Evolutionary conservation across 306 rosid species (phyloP), one percentile per base, ranked within the genome.

Genomic region (Inga laurina): DNA sequence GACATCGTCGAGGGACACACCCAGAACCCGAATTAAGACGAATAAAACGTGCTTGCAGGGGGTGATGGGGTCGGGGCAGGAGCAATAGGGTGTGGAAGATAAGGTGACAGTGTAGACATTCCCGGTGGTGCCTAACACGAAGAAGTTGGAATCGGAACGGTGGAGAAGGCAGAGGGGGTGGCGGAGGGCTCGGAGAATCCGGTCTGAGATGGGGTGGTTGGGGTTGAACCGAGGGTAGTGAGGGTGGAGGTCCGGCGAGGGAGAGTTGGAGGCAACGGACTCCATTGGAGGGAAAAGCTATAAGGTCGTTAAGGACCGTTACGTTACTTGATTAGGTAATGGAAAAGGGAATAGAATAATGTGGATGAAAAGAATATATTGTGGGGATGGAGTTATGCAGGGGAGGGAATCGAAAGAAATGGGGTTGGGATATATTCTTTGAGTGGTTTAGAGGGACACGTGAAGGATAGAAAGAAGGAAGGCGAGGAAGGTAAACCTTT

Each of bases 1-100:
- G 11, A 48, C 45, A 16, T 90, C 97, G 1, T 91, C 91, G 0
- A 81, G 88, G 51, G 95, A 75, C 2, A 91, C 82, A 0, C 98
- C 97, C 15, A 97, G 22, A 1, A 87, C 99, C 22, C 91, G 88
- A 35, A 97, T 89, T 10, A 90, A 74, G 5, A 97, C 91, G 24
- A 97, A 97, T 13, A 94, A 85, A 18, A 94, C 85, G 90, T 94
- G 99, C 69, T 97, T 97, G 91, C 99, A 97, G 0, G 99, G 98
- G 0, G 87, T 86, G 13, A 90, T 79, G 2, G 85, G 97, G 79
- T 94, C 97, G 0, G 99, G 98, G 88, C 99, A 97, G 9, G 93
- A 87, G 92, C 99, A 97, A 0, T 90, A 83, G 5, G 92, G 98
- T 2, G 85, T 77, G 39, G 81, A 32, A 51, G 94, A 83, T 41